Evolutionary conservation across 129 eudicot species (phyloP).

Genomic region (Dittrichia graveolens): DNA sequence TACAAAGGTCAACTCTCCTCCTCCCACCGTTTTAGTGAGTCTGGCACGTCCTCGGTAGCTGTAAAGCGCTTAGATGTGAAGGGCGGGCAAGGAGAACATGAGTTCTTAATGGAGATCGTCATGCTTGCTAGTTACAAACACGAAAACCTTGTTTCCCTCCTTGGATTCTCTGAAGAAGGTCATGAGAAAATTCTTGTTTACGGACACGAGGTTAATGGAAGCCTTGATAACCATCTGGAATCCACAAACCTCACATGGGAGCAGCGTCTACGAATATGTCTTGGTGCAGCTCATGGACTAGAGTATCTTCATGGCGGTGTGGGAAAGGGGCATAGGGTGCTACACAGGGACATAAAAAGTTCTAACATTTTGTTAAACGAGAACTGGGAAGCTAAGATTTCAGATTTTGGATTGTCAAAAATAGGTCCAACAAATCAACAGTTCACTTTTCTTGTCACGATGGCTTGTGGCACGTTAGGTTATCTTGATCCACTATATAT

Average conservation of each 20-base stretch:
- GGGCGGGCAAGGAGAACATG: constrained; percentile 3
- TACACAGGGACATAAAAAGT: constrained; percentile 29
- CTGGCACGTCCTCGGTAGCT: neutral
- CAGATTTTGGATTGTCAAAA: constrained; percentile 23
- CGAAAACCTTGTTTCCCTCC: constrained; percentile 2
- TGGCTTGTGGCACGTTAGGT: constrained; percentile 12
- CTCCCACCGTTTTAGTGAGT: neutral
- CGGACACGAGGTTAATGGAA: neutral
- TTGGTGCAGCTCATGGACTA: constrained; percentile 14
- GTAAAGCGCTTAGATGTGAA: constrained; percentile 2
- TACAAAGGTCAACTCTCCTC: neutral
- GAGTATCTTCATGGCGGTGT: constrained; percentile 17
- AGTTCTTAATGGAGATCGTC: constrained; percentile 1
- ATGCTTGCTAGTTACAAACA: constrained; percentile 26
- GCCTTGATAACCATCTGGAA: neutral
- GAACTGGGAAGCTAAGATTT: constrained; percentile 24
- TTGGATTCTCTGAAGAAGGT: constrained; percentile 13
- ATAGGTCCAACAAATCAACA: constrained; percentile 18
- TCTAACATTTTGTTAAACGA: constrained; percentile 10
- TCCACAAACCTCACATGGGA: constrained; percentile 19
- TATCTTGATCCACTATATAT: constrained; percentile 18
- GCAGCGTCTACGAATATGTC: constrained; percentile 20
- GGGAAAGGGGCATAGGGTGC: constrained; percentile 15
- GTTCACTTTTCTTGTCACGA: constrained; percentile 18
- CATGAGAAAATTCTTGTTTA: constrained; percentile 9